Evolutionary conservation across 163 green algal species (phyloP).

Genomic region (Chlorella variabilis): DNA sequence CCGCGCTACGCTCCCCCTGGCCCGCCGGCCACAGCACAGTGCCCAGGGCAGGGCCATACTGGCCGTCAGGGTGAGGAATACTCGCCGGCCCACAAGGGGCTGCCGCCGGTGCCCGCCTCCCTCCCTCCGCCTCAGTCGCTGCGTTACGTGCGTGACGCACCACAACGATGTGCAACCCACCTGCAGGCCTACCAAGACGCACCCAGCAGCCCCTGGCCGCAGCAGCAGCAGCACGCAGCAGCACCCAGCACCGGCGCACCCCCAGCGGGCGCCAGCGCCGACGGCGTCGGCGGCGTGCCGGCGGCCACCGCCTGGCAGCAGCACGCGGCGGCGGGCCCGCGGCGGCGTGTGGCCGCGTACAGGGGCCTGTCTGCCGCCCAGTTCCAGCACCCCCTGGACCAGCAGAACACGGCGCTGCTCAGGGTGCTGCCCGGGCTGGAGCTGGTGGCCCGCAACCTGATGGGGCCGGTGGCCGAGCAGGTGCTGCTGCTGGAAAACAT

Average conservation of each 20-base stretch:
- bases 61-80: too few species aligned
- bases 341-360: conserved; percentile 1
- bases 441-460: conserved; percentile 75
- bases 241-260: not conserved
- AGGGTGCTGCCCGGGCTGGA: conserved; percentile 85
- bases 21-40: too few species aligned
- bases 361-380: conserved; percentile 10
- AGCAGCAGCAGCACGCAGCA: not conserved
- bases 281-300: not conserved
- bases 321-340: not conserved
- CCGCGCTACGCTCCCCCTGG: too few species aligned
- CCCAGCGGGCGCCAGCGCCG: too few species aligned
- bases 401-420: conserved; percentile 92
- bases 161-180: too few species aligned
- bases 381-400: conserved; percentile 88
- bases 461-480: conserved; percentile 54
- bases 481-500: conserved; percentile 96
- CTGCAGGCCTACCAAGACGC: conserved; percentile 30
- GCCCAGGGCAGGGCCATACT: too few species aligned
- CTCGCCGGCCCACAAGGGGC: too few species aligned
- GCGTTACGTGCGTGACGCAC: too few species aligned
- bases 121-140: too few species aligned
- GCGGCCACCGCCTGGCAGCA: not conserved
- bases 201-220: conserved; percentile 31
- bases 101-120: not conserved